These are phyloP conservation scores for Wallacemonas rigidus DNA, from an alignment of 208 protist genomes.

Conservation along the genomic window DNA sequence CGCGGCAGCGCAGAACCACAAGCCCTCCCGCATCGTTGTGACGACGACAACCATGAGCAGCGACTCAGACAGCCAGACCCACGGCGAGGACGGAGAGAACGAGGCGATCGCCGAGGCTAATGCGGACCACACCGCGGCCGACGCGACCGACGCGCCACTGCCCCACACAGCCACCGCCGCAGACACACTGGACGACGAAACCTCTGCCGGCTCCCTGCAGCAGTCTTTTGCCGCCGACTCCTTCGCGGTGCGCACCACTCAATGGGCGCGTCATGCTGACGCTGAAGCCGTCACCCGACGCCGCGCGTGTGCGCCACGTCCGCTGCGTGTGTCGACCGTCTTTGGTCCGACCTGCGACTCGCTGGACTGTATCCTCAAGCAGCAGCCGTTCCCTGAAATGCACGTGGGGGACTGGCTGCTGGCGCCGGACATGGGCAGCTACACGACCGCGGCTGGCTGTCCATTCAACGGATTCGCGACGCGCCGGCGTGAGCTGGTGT, in stretches of 20 bases:
- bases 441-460: conserved; percentile 75
- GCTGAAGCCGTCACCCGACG: conserved; percentile 22
- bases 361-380: conserved; percentile 78
- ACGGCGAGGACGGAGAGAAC: background rate
- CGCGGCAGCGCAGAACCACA: background rate
- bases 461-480: conserved; percentile 87
- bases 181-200: conserved; percentile 2
- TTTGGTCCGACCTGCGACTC: conserved; percentile 90
- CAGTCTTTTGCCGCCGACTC: conserved; percentile 21
- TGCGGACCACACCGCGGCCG: background rate
- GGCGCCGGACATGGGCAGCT: conserved; percentile 81
- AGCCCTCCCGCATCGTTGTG: conserved; percentile 1
- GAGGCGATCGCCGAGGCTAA: background rate
- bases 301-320: conserved; percentile 22
- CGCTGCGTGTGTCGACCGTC: conserved; percentile 59
- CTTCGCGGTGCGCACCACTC: conserved; percentile 15
- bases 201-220: background rate
- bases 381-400: conserved; percentile 71
- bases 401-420: conserved; percentile 84
- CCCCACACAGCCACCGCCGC: background rate
- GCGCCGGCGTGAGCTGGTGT: conserved; percentile 45
- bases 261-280: conserved; percentile 9
- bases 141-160: background rate
- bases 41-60: conserved; percentile 3
- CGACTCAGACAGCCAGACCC: background rate